Conservation (phyloP, 2,329 filamentous ascomycete genomes). For the Cladosporium velox region DNA sequence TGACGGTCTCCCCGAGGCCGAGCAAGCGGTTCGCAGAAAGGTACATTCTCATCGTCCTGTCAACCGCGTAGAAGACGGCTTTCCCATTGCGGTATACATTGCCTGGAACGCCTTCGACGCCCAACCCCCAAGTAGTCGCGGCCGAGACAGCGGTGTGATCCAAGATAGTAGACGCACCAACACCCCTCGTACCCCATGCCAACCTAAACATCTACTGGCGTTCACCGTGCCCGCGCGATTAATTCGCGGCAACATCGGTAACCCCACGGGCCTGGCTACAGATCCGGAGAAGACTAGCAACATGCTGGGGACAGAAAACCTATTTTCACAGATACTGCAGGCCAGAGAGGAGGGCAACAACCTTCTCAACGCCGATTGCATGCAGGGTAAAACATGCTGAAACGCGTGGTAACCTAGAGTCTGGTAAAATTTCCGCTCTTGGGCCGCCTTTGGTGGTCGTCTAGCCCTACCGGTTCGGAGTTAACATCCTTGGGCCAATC, state of each 20-base stretch:
- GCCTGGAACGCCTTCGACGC: background rate
- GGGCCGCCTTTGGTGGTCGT: background rate
- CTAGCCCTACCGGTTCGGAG: slow-evolving; percentile 9
- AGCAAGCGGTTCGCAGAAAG: background rate
- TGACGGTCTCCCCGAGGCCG: background rate
- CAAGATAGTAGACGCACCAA: background rate
- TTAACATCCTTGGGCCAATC: slow-evolving; percentile 8
- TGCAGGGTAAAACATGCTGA: background rate
- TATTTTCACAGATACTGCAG: background rate
- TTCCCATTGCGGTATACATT: slow-evolving; percentile 1
- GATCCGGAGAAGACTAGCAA: slow-evolving; percentile 11
- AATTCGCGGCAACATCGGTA: slow-evolving; percentile 4
- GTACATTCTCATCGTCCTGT: slow-evolving; percentile 2
- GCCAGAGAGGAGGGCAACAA: background rate
- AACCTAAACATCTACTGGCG: background rate
- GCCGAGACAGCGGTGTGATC: slow-evolving; percentile 7
- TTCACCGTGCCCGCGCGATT: background rate
- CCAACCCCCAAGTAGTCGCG: background rate
- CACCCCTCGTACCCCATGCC: background rate
- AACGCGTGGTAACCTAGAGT: background rate
- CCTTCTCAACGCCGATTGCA: background rate
- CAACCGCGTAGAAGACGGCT: background rate
- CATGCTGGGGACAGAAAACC: slow-evolving; percentile 15
- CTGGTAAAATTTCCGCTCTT: slow-evolving; percentile 5
- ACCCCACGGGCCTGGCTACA: slow-evolving; percentile 5